Conservation (phyloP, 352 stramenopile genomes). For the Pythium aristosporum region DNA sequence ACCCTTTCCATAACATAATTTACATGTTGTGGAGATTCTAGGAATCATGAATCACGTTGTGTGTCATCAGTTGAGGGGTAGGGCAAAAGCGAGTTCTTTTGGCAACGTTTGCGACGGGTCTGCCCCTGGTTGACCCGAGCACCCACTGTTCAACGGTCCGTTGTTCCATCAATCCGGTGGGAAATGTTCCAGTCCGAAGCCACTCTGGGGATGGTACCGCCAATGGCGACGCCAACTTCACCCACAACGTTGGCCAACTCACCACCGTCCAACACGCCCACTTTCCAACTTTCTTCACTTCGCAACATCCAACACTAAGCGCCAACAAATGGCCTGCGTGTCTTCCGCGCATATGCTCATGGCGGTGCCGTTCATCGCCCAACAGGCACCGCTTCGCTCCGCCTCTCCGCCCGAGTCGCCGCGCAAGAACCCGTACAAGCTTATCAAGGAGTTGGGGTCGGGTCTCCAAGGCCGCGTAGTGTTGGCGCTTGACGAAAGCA, state of each 20-base stretch:
- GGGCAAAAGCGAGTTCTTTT: no score
- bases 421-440: constrained; percentile 36
- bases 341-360: constrained; percentile 4
- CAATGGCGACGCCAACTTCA: background rate
- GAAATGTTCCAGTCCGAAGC: background rate
- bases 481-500: constrained; percentile 48
- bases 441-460: constrained; percentile 59
- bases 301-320: background rate
- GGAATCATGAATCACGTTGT: no score
- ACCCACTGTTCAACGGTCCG: no score
- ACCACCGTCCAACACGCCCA: background rate
- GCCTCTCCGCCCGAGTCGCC: background rate
- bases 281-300: constrained; percentile 1
- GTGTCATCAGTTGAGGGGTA: no score
- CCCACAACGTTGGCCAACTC: background rate
- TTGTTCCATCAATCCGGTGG: no score
- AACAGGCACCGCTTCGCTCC: background rate
- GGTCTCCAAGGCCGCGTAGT: constrained; percentile 67
- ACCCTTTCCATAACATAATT: no score
- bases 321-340: constrained; percentile 17
- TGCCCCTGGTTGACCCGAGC: no score
- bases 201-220: background rate
- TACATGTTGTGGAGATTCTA: no score
- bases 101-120: no score
- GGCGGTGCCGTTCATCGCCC: background rate